Percentiles rank a stretch among this genome's conserved stretches.
Evolutionary conservation across 1,139 yeast species (phyloP).

Genomic region (Diutina sp.): DNA sequence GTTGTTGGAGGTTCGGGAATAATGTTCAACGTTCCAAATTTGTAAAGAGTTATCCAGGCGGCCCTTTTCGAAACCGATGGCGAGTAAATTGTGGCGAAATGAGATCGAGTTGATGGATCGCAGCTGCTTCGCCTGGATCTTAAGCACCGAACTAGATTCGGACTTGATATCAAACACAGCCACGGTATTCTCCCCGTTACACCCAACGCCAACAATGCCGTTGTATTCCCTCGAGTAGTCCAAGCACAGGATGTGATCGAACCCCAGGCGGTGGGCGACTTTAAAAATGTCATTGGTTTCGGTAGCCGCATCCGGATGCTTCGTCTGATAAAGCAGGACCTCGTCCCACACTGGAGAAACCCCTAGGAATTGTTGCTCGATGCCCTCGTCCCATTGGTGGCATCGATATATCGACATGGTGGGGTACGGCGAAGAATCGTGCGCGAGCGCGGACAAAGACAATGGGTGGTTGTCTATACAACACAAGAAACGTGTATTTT

Average conservation of each 20-base stretch:
- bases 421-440: not conserved
- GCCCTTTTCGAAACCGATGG: conserved; percentile 71
- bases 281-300: conserved; percentile 28
- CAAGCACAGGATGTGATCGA: conserved; percentile 60
- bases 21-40: conserved; percentile 69
- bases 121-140: conserved; percentile 51
- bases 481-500: too few species aligned
- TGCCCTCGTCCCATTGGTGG: conserved; percentile 43
- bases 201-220: conserved; percentile 24
- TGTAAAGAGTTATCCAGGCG: conserved; percentile 69
- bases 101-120: conserved; percentile 69
- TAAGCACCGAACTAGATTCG: conserved; percentile 24
- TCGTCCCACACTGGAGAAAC: conserved; percentile 63
- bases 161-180: conserved; percentile 46
- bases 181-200: conserved; percentile 14
- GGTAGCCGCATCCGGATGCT: conserved; percentile 22
- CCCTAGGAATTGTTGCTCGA: conserved; percentile 45
- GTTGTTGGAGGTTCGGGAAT: conserved; percentile 25
- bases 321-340: conserved; percentile 45
- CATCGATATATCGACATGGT: conserved; percentile 35
- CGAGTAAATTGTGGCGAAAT: conserved; percentile 52
- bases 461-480: too few species aligned
- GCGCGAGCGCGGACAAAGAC: not conserved
- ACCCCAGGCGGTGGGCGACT: conserved; percentile 43
- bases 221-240: conserved; percentile 68